phyloP scores from a whole-genome alignment of 441 rosid genomes.

The California macrophylla region DNA sequence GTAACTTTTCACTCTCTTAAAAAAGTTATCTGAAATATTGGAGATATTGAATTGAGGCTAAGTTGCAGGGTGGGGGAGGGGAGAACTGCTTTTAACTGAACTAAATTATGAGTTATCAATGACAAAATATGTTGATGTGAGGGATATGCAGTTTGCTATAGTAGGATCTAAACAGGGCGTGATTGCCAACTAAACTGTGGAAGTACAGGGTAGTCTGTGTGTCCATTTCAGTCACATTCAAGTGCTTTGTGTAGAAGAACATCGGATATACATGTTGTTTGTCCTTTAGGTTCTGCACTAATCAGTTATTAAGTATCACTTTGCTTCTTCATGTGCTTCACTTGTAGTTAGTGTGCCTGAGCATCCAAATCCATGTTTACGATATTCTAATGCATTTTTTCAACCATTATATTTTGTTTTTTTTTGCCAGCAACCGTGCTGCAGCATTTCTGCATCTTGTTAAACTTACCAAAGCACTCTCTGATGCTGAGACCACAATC shows the following conservation, averaged over 20 bases:
- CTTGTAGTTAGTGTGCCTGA: not conserved
- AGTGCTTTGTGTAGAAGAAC: not conserved
- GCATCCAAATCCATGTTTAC: not conserved
- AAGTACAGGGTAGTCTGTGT: not conserved
- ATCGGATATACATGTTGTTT: not conserved
- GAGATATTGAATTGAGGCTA: not conserved
- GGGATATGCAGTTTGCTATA: not conserved
- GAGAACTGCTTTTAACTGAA: not conserved
- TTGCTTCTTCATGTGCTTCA: not conserved
- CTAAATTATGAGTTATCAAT: not conserved
- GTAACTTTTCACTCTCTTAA: not conserved
- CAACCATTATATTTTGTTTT: constrained; percentile 10
- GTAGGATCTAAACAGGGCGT: not conserved
- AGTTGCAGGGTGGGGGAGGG: not conserved
- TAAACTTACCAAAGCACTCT: constrained; percentile 81
- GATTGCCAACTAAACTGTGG: not conserved
- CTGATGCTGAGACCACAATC: constrained; percentile 85
- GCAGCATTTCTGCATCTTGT: constrained; percentile 83
- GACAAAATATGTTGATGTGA: not conserved
- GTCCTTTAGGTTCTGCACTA: not conserved
- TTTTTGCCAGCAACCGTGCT: constrained; percentile 72
- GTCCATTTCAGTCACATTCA: not conserved
- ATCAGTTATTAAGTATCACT: not conserved
- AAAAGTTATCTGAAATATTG: not conserved
- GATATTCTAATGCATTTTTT: not conserved